These are phyloP conservation scores for Rhizophora mangle DNA, from an alignment of 345 rosid genomes.

Conservation along the genomic window DNA sequence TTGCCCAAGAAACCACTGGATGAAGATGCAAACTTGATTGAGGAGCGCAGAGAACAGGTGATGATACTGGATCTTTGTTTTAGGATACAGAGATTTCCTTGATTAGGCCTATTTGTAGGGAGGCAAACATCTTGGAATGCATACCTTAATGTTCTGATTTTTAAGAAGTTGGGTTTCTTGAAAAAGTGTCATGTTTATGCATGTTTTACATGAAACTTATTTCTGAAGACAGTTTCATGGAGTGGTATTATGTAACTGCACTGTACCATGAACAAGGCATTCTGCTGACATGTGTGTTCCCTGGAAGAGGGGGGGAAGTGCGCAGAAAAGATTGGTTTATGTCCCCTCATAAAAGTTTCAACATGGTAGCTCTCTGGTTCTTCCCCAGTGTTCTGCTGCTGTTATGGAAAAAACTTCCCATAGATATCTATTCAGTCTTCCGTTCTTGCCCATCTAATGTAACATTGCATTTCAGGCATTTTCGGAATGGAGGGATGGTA, in stretches of 20 bases:
- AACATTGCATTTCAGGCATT: slow-evolving; percentile 41
- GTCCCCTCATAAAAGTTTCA: slow-evolving; percentile 6
- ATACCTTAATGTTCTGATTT: background rate
- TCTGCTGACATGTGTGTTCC: slow-evolving; percentile 2
- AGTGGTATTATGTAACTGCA: slow-evolving; percentile 1
- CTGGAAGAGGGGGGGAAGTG: background rate
- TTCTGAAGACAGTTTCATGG: background rate
- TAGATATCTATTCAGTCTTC: no score
- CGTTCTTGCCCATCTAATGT: no score
- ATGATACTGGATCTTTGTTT: slow-evolving; percentile 7
- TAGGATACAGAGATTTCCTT: background rate
- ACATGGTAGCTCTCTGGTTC: background rate
- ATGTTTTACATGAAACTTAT: background rate
- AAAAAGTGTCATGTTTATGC: background rate
- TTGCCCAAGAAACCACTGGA: slow-evolving; percentile 62
- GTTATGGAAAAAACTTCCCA: no score
- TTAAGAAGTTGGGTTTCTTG: background rate
- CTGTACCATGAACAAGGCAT: slow-evolving; percentile 4
- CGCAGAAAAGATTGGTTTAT: slow-evolving; percentile 1
- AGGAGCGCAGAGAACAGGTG: slow-evolving; percentile 76
- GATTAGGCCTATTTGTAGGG: background rate
- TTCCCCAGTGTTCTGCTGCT: background rate
- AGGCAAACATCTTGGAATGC: background rate
- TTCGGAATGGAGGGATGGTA: slow-evolving; percentile 68
- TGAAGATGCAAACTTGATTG: slow-evolving; percentile 44